Evolutionary conservation across 306 rosid species (phyloP).

Genomic region (Begonia peltatifolia): DNA sequence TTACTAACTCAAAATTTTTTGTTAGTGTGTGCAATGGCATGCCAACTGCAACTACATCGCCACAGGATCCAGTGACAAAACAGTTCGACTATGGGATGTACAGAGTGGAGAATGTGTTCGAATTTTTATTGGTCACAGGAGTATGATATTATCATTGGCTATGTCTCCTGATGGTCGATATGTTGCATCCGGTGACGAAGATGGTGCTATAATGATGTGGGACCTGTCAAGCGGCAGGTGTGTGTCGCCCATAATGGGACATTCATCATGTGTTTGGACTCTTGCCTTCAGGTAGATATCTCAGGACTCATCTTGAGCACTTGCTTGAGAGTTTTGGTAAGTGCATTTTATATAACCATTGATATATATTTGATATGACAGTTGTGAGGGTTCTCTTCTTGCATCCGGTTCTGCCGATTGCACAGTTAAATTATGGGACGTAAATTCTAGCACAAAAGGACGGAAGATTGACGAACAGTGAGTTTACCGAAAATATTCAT

Average conservation of each 20-base stretch:
- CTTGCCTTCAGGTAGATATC: constrained; percentile 65
- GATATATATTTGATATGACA: constrained; percentile 14
- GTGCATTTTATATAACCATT: neutral
- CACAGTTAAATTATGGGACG: constrained; percentile 94
- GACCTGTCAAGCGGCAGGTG: constrained; percentile 87
- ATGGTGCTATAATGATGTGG: constrained; percentile 95
- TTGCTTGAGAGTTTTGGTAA: no score
- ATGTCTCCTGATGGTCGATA: constrained; percentile 96
- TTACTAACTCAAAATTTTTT: no score
- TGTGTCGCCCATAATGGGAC: constrained; percentile 73
- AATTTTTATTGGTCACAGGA: constrained; percentile 27
- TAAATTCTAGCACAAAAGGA: constrained; percentile 61
- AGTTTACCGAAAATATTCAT: constrained; percentile 5
- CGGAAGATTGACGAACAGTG: constrained; percentile 68
- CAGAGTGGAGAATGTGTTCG: constrained; percentile 94
- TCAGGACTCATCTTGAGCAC: neutral
- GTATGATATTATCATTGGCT: constrained; percentile 78
- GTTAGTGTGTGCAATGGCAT: constrained; percentile 97
- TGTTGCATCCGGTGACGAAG: constrained; percentile 98
- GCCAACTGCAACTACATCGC: constrained; percentile 97
- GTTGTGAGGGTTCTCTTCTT: constrained; percentile 85
- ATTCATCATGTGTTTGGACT: constrained; percentile 88
- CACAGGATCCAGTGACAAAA: constrained; percentile 95
- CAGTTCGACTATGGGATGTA: constrained; percentile 92
- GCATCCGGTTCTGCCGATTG: constrained; percentile 97